These are phyloP conservation scores for Ceratobasidium sp. DNA, from an alignment of 1,284 basidiomycete species.

Conservation along the genomic window DNA sequence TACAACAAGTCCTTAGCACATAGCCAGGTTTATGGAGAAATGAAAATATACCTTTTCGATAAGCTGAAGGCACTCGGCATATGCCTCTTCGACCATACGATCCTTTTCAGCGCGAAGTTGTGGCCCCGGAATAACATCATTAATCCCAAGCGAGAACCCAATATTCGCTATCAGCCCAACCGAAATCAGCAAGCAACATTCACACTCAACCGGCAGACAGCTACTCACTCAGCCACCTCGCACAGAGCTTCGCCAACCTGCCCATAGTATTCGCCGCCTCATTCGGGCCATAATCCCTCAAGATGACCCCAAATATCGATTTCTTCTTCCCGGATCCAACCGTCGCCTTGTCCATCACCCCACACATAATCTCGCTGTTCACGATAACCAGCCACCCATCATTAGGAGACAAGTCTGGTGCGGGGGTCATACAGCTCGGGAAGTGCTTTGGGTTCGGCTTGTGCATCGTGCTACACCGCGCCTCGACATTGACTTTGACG, in stretches of 20 bases:
- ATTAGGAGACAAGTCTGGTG: conserved; percentile 92
- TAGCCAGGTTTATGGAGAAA: too few relatives aligned
- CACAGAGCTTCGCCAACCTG: conserved; percentile 93
- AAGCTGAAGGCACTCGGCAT: conserved; percentile 85
- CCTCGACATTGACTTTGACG: conserved; percentile 94
- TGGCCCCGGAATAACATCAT: conserved; percentile 97
- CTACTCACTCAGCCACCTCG: conserved; percentile 86
- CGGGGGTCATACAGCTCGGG: conserved; percentile 66
- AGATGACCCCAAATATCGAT: conserved; percentile 97
- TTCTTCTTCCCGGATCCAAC: conserved; percentile 99
- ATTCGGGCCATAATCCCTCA: conserved; percentile 95
- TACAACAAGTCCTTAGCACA: background rate
- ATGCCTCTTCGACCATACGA: conserved; percentile 86
- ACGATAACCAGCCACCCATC: conserved; percentile 98
- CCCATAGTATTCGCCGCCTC: conserved; percentile 98
- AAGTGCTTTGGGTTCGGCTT: conserved; percentile 77
- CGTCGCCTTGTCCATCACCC: conserved; percentile 98
- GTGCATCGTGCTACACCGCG: conserved; percentile 93
- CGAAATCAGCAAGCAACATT: background rate
- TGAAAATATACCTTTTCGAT: conserved; percentile 66
- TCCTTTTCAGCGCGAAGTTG: conserved; percentile 86
- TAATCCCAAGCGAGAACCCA: conserved; percentile 98
- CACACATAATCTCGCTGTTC: conserved; percentile 99
- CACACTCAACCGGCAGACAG: conserved; percentile 4
- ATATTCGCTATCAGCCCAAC: conserved; percentile 77